Evolutionary conservation across 306 rosid genomes (phyloP), one percentile per base, ranked within the genome.

Genomic region (Vachellia collinsii): DNA sequence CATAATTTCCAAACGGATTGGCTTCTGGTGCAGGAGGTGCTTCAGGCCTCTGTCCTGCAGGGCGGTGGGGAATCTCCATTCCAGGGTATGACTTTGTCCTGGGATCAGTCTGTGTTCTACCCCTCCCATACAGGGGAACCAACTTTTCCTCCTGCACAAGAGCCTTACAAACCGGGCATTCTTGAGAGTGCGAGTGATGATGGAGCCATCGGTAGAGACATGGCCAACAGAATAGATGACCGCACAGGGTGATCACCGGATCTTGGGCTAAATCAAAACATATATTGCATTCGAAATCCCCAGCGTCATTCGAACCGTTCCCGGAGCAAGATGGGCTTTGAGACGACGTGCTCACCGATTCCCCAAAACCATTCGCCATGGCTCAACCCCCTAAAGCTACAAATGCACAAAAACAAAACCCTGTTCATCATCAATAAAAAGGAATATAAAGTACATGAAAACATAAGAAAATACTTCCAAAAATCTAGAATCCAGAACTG

Each of bases 151-250:
- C 94, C 53, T 88, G 85, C 16, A 94, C 56, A 11, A 92, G 87
- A 50, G 97, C 97, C 87, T 94, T 94, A 74, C 97, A 94, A 79
- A 94, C 97, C 3, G 98, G 98, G 81, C 98, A 94, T 77, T 92
- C 97, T 70, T 94, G 97, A 37, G 85, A 29, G 34, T 93, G 94
- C 1, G 99, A 95, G 83, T 95, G 99, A 81, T 91, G 92, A 36
- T 90, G 98, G 34, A 95, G 92, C 99, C 99, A 93, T 74, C 87
- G 81, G 77, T 93, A 93, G 9, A 95, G 86, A 74, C 99, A 95
- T 3, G 99, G 98, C 99, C 98, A 95, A 82, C 98, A 95, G 77
- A 83, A 95, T 42, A 95, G 86, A 64, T 95, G 99, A 34, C 99
- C 99, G 20, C 99, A 95, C 4, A 91, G 91, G 17, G 99, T 93